Percentiles rank a stretch among this genome's conserved stretches.
These are phyloP conservation scores for Dioscorea dumetorum DNA, from an alignment of 106 monocot genomes.

Conservation along the genomic window DNA sequence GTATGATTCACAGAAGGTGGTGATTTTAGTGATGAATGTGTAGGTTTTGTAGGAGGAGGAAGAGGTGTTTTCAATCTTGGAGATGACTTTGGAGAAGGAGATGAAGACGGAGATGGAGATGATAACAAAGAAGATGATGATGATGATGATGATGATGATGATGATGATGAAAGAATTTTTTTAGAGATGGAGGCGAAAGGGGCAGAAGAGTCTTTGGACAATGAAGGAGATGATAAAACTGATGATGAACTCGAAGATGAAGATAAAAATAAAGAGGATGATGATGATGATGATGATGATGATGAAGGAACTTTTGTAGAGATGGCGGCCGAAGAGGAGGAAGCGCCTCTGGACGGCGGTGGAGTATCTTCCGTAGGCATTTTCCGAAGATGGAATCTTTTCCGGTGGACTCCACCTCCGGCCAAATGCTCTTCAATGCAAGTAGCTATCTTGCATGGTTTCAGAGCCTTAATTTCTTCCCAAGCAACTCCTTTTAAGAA, in stretches of 20 bases:
- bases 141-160: too few relatives aligned
- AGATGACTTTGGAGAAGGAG: conserved; percentile 11
- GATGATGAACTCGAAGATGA: too few relatives aligned
- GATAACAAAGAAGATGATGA: too few relatives aligned
- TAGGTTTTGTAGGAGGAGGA: not conserved
- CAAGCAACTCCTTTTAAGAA: too few relatives aligned
- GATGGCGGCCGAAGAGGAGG: too few relatives aligned
- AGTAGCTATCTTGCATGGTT: not conserved
- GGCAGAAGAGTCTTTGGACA: conserved; percentile 3
- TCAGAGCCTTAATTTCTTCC: not conserved
- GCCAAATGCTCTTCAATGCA: not conserved
- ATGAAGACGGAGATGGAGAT: too few relatives aligned
- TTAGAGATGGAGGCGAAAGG: not conserved
- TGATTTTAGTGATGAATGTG: not conserved
- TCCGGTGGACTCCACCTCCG: not conserved
- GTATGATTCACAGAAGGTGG: not conserved
- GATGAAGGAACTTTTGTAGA: too few relatives aligned
- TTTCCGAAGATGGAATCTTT: not conserved
- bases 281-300: too few relatives aligned
- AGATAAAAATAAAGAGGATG: too few relatives aligned
- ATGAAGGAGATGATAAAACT: not conserved
- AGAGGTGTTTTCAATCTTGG: not conserved
- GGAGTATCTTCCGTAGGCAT: not conserved
- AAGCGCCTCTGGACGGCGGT: too few relatives aligned
- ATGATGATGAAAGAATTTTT: too few relatives aligned